Conservation (phyloP, 2,329 filamentous ascomycete genomes). For the Verticillium nubilum region DNA sequence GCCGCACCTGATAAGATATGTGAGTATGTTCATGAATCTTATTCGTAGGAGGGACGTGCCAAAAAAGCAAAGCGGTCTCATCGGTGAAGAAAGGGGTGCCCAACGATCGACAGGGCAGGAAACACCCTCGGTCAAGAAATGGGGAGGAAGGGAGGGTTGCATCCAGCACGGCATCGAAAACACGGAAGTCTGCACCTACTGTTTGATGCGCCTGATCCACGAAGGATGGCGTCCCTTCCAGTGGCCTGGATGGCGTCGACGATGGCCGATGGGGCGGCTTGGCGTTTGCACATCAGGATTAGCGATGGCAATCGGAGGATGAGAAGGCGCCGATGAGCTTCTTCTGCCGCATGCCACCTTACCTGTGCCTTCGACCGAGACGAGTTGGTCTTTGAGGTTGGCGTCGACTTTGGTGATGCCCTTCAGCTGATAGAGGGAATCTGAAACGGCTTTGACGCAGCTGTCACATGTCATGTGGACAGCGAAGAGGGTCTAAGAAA, state of each 20-base stretch:
- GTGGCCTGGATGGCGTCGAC: conserved; percentile 84
- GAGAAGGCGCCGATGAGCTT: background rate
- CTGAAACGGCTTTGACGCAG: conserved; percentile 83
- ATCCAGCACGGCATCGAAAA: conserved; percentile 1
- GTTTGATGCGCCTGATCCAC: conserved; percentile 80
- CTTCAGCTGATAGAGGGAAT: conserved; percentile 67
- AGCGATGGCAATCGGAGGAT: background rate
- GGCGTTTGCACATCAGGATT: background rate
- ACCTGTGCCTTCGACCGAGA: conserved; percentile 81
- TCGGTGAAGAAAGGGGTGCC: background rate
- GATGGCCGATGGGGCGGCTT: conserved; percentile 81
- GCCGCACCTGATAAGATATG: conserved; percentile 55
- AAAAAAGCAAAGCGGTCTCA: background rate
- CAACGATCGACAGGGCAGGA: background rate
- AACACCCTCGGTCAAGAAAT: background rate
- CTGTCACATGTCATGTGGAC: conserved; percentile 88
- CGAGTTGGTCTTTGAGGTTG: conserved; percentile 74
- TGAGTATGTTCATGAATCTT: background rate
- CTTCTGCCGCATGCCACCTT: conserved; percentile 17
- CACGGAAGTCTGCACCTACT: conserved; percentile 48
- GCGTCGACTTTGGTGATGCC: conserved; percentile 81
- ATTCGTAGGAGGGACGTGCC: background rate
- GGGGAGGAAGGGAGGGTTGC: background rate
- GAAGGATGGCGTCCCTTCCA: conserved; percentile 88
- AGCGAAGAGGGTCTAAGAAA: conserved; percentile 77